Percentiles rank a stretch among this genome's conserved stretches.
phyloP scores from a whole-genome alignment of 2,329 filamentous ascomycete species.

The Dactylellina cionopaga region DNA sequence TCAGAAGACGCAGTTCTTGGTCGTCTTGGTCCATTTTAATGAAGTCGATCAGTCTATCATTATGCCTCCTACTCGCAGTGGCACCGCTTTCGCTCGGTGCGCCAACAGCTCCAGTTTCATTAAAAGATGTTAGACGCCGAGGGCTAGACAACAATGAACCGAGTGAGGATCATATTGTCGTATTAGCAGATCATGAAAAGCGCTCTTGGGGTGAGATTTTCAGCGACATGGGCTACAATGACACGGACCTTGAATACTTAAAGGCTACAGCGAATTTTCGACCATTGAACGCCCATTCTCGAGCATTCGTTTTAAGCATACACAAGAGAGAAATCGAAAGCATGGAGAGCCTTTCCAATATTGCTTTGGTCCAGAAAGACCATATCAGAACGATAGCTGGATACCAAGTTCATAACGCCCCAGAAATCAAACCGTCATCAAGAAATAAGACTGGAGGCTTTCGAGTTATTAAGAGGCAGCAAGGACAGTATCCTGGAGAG shows the following conservation, averaged over 20 bases:
- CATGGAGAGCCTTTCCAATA: constrained; percentile 1
- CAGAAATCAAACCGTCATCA: constrained; percentile 15
- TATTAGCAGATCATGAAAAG: constrained; percentile 9
- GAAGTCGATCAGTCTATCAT: constrained; percentile 5
- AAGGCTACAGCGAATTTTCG: constrained; percentile 9
- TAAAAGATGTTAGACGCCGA: constrained; percentile 8
- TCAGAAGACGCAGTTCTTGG: no score
- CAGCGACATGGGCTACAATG: constrained; percentile 10
- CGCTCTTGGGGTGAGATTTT: constrained; percentile 4
- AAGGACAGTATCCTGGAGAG: neutral
- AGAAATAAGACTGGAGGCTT: constrained; percentile 26
- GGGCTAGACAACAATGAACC: constrained; percentile 1
- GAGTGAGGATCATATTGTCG: constrained; percentile 6
- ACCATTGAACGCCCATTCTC: constrained; percentile 23
- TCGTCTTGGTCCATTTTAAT: no score
- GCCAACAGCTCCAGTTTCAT: neutral
- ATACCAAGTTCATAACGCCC: constrained; percentile 34
- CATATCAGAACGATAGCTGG: constrained; percentile 3
- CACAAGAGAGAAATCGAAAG: constrained; percentile 4
- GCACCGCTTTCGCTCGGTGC: neutral
- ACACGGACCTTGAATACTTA: neutral
- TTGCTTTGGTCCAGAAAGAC: constrained; percentile 25
- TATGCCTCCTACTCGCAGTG: neutral
- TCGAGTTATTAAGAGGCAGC: constrained; percentile 19
- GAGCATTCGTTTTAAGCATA: constrained; percentile 54